phyloP scores from a whole-genome alignment of 2,329 filamentous ascomycete species.

The Aspergillus pseudoglaucus region DNA sequence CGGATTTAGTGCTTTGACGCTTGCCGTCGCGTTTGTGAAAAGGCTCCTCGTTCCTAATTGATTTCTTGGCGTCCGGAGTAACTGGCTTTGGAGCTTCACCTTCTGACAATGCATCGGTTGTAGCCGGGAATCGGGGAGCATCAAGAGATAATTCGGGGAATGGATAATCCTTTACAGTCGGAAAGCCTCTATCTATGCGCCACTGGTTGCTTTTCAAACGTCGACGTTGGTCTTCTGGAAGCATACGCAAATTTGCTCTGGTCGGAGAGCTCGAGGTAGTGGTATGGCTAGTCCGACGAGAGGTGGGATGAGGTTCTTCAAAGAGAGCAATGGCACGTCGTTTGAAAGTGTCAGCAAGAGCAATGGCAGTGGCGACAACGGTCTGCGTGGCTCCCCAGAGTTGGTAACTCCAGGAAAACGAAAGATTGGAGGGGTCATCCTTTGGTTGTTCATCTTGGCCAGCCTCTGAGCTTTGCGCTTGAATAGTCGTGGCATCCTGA shows the following conservation, averaged over 20 bases:
- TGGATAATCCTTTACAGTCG: slow-evolving; percentile 7
- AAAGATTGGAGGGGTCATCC: slow-evolving; percentile 1
- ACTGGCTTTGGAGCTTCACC: background rate
- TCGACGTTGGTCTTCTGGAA: slow-evolving; percentile 11
- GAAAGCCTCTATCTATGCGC: slow-evolving; percentile 9
- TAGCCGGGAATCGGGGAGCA: slow-evolving; percentile 3
- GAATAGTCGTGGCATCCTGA: background rate
- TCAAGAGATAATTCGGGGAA: slow-evolving; percentile 12
- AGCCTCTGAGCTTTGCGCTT: background rate
- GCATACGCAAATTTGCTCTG: slow-evolving; percentile 8
- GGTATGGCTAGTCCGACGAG: background rate
- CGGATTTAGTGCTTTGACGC: background rate
- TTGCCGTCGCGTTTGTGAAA: background rate
- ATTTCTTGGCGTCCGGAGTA: background rate
- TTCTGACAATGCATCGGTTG: background rate
- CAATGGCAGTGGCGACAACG: slow-evolving; percentile 10
- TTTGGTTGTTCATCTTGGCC: background rate
- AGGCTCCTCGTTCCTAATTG: background rate
- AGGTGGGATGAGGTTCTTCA: background rate
- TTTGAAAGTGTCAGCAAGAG: slow-evolving; percentile 6
- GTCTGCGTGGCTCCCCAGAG: slow-evolving; percentile 3
- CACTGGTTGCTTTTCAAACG: slow-evolving; percentile 8
- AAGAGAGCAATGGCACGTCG: slow-evolving; percentile 6
- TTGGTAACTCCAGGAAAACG: slow-evolving; percentile 1
- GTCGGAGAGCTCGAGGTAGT: slow-evolving; percentile 5